Evolutionary conservation across 2,329 filamentous ascomycete species (phyloP), one percentile per base, ranked within the genome.

Genomic region (Colletotrichum filicis): DNA sequence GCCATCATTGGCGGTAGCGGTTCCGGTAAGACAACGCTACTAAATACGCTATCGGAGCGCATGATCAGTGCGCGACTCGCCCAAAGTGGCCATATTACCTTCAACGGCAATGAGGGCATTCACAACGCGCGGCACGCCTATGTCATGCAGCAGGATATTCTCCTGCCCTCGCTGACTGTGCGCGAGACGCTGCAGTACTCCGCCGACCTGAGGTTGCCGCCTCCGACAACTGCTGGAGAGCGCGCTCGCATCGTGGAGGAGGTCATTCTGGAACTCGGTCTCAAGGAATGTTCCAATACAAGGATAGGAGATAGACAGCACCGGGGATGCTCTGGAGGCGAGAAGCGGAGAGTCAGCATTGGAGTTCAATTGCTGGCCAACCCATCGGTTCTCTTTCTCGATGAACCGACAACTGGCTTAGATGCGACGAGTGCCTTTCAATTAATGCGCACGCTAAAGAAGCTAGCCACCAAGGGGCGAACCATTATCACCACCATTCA

Each of bases 341-440:
- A 95, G 80, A 95, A 95, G 84, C 86, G 93, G 74, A 85, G 93
- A 37, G 92, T 92, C 0, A 94, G 92, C 74, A 93, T 95, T 60
- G 93, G 93, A 2, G 93, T 95, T 5, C 93, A 95, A 80, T 85
- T 95, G 68, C 84, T 95, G n/a, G 91, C 92, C 5, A 95, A 95
- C 78, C 93, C 94, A 1, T 94, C 92, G 6, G 88, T 95, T 1
- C 83, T 95, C 7, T 95, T 94, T 79, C 87, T 95, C 26, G 94
- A 96, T 77, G 94, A 95, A 77, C 93, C 93, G 0, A 95, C 94
- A 0, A 95, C 93, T 1, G 93, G 92, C 0, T 85, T 95, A 8
- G 93, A 95, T 82, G 92, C 93, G 0, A 94, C 92, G 1, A 94
- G 92, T 78, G 93, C 93, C 0, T 94, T 91, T 76, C 93, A 95